Evolutionary conservation across 768 basidiomycete genomes (phyloP).

Genomic region (Boletus rubescentipes): DNA sequence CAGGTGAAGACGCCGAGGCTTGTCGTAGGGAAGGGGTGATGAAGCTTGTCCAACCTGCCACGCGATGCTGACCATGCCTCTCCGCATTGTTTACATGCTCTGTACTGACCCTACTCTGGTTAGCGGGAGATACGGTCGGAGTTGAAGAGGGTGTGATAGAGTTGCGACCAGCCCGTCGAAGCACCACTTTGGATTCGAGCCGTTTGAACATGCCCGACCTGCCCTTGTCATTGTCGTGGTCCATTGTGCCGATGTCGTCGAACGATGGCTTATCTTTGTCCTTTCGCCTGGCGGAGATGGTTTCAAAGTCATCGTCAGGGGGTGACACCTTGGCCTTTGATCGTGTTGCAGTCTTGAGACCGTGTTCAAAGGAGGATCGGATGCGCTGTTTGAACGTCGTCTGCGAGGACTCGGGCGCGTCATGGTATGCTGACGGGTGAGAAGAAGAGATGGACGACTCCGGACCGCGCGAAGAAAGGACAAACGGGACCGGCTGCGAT

Average conservation of each 20-base stretch:
- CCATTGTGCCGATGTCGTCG: conserved; percentile 28
- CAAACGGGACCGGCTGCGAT: conserved; percentile 31
- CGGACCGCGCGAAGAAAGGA: conserved; percentile 45
- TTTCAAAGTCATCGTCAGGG: conserved; percentile 42
- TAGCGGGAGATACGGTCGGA: conserved; percentile 36
- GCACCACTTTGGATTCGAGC: conserved; percentile 50
- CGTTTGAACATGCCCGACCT: conserved; percentile 46
- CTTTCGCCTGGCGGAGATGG: conserved; percentile 45
- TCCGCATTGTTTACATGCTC: conserved; percentile 39
- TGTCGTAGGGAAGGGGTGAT: conserved; percentile 64
- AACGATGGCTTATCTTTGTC: conserved; percentile 38
- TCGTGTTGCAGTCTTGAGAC: conserved; percentile 60
- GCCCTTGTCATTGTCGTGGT: conserved; percentile 40
- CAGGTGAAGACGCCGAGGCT: conserved; percentile 75
- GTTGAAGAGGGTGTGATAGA: conserved; percentile 40
- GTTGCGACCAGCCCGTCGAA: conserved; percentile 45
- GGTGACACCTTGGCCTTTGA: conserved; percentile 45
- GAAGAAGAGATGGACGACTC: conserved; percentile 36
- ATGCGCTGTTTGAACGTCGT: conserved; percentile 59
- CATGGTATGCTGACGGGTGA: conserved; percentile 26
- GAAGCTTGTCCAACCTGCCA: conserved; percentile 58
- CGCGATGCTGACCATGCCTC: conserved; percentile 40
- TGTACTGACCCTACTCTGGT: conserved; percentile 21
- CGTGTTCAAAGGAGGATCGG: conserved; percentile 66
- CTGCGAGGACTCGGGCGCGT: conserved; percentile 40